Evolutionary conservation across 1,284 basidiomycete species (phyloP), one percentile per base, ranked within the genome.

Genomic region (Schizophyllum amplum): DNA sequence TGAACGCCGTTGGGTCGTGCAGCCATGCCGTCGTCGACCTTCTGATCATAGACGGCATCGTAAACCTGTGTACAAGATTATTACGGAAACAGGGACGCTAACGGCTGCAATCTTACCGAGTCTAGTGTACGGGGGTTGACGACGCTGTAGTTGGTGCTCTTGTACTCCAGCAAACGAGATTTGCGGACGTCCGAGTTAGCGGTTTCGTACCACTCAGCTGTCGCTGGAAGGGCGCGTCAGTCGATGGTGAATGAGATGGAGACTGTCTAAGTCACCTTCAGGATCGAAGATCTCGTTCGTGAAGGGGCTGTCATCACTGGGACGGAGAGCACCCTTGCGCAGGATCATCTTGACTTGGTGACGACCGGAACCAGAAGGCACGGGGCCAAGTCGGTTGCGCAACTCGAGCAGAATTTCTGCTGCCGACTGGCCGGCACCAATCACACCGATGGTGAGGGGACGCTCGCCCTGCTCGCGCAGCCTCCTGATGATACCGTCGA

Each of bases 231-330:
- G 33, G 17, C 33, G 17, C 33, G 33, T 42, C 33, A 42, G 56
- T 51, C 57, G 57, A 57, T 2, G 46, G 49, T 5, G 47, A 55
- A 47, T 54, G 53, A 4, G 47, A 15, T 24, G 33, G 49, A 53
- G 55, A 47, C 55, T 76, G 9, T 77, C 75, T 15, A 79, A 81
- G 62, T 83, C 81, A 3, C 82, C 11, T 9, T 42, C 82, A 25
- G 82, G 81, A 64, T 82, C 79, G 60, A 83, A 84, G 6, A 83
- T 77, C 62, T 82, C 80, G 61, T 84, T 84, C 15, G 79, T 73
- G 61, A 83, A 84, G 0, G 80, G 79, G 1, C 76, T 76, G 60
- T 82, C 79, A 58, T 84, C 82, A 52, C 80, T 80, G 13, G 80
- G 80, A 56, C 77, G 79, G 47, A 83, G 64, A 0, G 78, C 74